Base-by-base conservation (phyloP, 768 basidiomycete species). In the Rhizopogon vinicolor region DNA sequence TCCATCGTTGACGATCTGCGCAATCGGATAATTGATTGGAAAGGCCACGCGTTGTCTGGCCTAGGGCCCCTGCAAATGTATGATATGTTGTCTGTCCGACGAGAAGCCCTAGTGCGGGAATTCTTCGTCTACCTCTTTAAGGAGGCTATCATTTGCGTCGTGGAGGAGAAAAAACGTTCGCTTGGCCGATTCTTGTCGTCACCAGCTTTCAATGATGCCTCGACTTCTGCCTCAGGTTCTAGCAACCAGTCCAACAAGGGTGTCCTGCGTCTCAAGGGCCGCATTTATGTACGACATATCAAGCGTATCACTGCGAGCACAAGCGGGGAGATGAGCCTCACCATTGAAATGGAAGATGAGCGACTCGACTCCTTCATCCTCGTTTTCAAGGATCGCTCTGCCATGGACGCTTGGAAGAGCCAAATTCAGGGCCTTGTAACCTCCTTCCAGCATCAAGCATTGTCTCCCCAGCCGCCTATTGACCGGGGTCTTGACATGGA, bases 301-400 rank as follows among this genome's bases (percentile, higher is more conserved):
- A 87, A 88, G 62, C 85, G 87, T 52, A 89, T 99, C 52, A 86
- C 86, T 29, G 89, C 93, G 56, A 86, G 86, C 35, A 87, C 87
- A 3, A 78, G 83, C 8, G 86, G 86, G 35, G 95, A 96, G 69
- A 80, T 97, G 75, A 95, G 92, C 66, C 78, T 98, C 58, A 97
- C 96, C 5, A 96, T 99, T 65, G 89, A 93, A 63, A 98, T 99
- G 94, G 92, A 94, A 73, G 96, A 98, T 67, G 93, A 96, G 65
- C 78, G 80, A 37, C 76, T 97, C 53, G 95, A 97, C 58, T 91
- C 89, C 50, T 98, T 99, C 74, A 96, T 98, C 70, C 81, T 99
- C 45, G 88, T 93, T 63, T 99, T 97, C 81, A 89, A 87, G 65
- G 92, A 98, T 53, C 84, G 90, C 31, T 76, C 85, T n/a, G 88